Evolutionary conservation across 2,329 filamentous ascomycete species (phyloP).

Genomic region (Triangularia verruculosa): DNA sequence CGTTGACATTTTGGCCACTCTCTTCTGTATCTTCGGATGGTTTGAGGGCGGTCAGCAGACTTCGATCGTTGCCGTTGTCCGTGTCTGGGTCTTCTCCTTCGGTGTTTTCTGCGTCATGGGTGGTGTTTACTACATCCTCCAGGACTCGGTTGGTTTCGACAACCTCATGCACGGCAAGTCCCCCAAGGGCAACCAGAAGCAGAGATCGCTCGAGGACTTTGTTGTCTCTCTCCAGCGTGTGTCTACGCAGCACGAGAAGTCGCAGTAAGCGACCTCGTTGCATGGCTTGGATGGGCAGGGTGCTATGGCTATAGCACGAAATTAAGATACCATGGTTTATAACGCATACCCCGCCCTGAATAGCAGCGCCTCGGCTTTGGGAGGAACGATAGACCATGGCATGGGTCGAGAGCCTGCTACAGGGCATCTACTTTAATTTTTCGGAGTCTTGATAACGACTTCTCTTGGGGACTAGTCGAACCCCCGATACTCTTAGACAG

Average conservation of each 20-base stretch:
- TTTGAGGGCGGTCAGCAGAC: conserved; percentile 67
- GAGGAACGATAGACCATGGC: conserved; percentile 17
- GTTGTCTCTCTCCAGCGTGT: conserved; percentile 87
- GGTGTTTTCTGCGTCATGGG: conserved; percentile 66
- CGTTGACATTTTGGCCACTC: conserved; percentile 79
- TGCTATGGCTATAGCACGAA: not conserved
- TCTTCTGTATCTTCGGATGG: conserved; percentile 84
- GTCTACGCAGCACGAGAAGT: conserved; percentile 89
- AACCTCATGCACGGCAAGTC: conserved; percentile 92
- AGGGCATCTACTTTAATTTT: conserved; percentile 20
- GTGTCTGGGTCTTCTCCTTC: conserved; percentile 89
- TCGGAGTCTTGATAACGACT: conserved; percentile 22
- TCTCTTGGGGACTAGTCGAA: conserved; percentile 17
- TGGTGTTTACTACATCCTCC: conserved; percentile 73
- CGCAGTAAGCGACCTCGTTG: conserved; percentile 50
- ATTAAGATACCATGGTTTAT: conserved; percentile 11
- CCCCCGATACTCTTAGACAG: conserved; percentile 22
- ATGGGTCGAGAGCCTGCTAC: conserved; percentile 19
- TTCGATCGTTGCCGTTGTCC: conserved; percentile 78
- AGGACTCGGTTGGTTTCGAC: conserved; percentile 78
- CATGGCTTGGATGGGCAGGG: conserved; percentile 3
- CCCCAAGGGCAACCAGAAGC: conserved; percentile 76
- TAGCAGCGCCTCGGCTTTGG: conserved; percentile 20
- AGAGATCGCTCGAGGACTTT: conserved; percentile 84
- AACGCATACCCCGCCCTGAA: conserved; percentile 17